phyloP scores from a whole-genome alignment of 164 flowering plant species.

The Nelumbo lutea region DNA sequence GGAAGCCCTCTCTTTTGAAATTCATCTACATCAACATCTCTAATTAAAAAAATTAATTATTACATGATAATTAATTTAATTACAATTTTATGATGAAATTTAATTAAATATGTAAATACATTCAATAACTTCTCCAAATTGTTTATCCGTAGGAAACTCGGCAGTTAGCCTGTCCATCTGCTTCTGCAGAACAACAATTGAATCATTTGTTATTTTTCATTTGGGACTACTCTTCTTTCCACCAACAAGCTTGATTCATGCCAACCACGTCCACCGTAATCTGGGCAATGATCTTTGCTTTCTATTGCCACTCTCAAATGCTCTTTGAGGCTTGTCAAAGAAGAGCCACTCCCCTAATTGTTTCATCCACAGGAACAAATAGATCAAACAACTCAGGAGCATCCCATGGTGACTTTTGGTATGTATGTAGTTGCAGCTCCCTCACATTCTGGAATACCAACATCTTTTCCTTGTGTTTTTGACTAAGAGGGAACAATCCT shows the following conservation, averaged over 20 bases:
- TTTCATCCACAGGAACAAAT: constrained; percentile 73
- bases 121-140: too few relatives aligned
- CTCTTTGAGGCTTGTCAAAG: constrained; percentile 96
- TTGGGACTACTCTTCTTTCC: constrained; percentile 69
- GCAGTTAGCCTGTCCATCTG: constrained; percentile 89
- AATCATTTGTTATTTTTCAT: constrained; percentile 59
- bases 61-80: too few relatives aligned
- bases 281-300: constrained; percentile 95
- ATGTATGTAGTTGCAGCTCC: constrained; percentile 82
- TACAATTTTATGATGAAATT: too few relatives aligned
- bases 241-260: constrained; percentile 91
- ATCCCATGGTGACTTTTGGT: constrained; percentile 88
- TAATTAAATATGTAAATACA: too few relatives aligned
- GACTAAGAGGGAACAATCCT: constrained; percentile 87
- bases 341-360: constrained; percentile 95
- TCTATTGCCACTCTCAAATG: constrained; percentile 96
- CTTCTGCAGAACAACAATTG: constrained; percentile 83
- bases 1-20: too few relatives aligned
- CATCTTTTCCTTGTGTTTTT: constrained; percentile 80
- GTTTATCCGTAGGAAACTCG: constrained; percentile 56
- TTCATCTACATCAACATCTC: too few relatives aligned
- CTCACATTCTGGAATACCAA: constrained; percentile 97
- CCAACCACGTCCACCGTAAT: constrained; percentile 98
- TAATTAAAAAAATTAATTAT: too few relatives aligned
- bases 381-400: constrained; percentile 97